Conservation (phyloP, 192 early-diverging fungal genomes). For the Backusella parvicylindrica region DNA sequence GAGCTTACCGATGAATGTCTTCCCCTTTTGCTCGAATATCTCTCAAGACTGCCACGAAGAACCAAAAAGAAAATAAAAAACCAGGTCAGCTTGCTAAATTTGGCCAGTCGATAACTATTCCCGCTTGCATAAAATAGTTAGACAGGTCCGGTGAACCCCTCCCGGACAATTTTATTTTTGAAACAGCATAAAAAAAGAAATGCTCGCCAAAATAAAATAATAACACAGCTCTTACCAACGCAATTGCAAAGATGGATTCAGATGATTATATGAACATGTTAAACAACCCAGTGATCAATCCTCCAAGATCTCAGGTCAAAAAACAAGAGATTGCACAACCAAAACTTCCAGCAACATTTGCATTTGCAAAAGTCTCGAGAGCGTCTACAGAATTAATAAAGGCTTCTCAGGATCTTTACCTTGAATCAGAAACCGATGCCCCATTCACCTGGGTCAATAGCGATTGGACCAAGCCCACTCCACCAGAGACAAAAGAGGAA, state of each 20-base stretch:
- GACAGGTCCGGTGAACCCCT: background rate
- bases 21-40: too few relatives aligned
- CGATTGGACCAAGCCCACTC: background rate
- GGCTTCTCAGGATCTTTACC: background rate
- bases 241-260: background rate
- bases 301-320: background rate
- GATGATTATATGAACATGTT: background rate
- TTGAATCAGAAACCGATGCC: conserved; percentile 4
- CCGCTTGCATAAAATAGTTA: background rate
- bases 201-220: background rate
- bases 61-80: too few relatives aligned
- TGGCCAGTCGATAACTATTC: too few relatives aligned
- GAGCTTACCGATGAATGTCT: too few relatives aligned
- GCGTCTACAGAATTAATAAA: background rate
- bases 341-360: background rate
- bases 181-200: background rate
- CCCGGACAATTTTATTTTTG: background rate
- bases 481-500: background rate
- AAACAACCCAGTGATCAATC: conserved; percentile 11
- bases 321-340: background rate
- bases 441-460: background rate
- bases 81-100: too few relatives aligned
- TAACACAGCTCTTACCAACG: background rate
- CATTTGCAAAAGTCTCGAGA: background rate
- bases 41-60: too few relatives aligned